These are phyloP conservation scores for Phytopythium kandeliae DNA, from an alignment of 352 stramenopile species.

Conservation along the genomic window DNA sequence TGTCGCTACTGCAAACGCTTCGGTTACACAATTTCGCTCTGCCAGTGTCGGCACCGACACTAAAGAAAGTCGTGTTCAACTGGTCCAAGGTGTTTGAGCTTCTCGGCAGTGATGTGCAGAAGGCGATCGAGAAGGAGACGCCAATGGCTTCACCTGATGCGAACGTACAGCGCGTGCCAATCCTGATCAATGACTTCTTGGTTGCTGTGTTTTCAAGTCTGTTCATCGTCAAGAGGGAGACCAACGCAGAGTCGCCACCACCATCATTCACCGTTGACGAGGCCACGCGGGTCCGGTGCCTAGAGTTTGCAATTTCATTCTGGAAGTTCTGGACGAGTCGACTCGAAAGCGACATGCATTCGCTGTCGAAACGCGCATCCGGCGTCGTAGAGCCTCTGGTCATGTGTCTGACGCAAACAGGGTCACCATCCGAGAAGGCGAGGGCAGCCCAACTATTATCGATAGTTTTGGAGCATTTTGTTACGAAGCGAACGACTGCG, in stretches of 20 bases:
- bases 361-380: conserved; percentile 47
- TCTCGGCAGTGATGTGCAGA: conserved; percentile 28
- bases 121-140: conserved; percentile 24
- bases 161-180: conserved; percentile 33
- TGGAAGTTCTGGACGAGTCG: conserved; percentile 64
- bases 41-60: conserved; percentile 40
- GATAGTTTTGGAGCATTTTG: conserved; percentile 38
- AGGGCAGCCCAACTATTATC: conserved; percentile 67
- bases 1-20: conserved; percentile 66
- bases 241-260: conserved; percentile 1
- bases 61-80: conserved; percentile 71
- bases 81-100: conserved; percentile 74
- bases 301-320: conserved; percentile 70
- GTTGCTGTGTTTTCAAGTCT: conserved; percentile 41
- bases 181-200: conserved; percentile 70
- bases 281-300: conserved; percentile 44
- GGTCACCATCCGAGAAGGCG: conserved; percentile 44
- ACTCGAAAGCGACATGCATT: conserved; percentile 38
- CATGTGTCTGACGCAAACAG: conserved; percentile 37
- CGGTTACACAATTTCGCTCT: conserved; percentile 55
- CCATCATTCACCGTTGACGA: conserved; percentile 30
- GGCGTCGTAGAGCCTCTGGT: conserved; percentile 46
- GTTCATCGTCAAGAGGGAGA: conserved; percentile 6
- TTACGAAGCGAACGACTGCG: conserved; percentile 42
- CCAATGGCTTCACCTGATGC: conserved; percentile 8